Percentiles rank a stretch among this genome's conserved stretches.
phyloP scores from a whole-genome alignment of 2,329 filamentous ascomycete species.

The Clonostachys byssicola region DNA sequence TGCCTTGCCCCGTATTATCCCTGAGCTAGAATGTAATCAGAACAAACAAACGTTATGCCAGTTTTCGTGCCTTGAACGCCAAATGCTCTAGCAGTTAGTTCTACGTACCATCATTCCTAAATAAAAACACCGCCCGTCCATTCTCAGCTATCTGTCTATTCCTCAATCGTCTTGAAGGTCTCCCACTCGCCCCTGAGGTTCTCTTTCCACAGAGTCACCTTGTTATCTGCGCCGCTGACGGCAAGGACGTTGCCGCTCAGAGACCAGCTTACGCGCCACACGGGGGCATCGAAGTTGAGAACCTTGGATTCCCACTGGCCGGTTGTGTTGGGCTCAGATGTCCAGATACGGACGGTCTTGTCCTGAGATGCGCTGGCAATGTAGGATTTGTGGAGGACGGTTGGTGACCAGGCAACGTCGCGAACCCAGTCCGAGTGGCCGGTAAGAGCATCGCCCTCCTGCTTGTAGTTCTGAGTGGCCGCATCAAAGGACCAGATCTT shows the following conservation, averaged over 20 bases:
- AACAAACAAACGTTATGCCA: constrained; percentile 1
- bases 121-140: background rate
- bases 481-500: constrained; percentile 87
- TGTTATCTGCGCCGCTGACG: constrained; percentile 91
- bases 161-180: constrained; percentile 92
- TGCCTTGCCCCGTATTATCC: too few species aligned
- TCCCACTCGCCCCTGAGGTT: constrained; percentile 96
- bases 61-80: constrained; percentile 27
- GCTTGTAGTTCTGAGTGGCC: constrained; percentile 56
- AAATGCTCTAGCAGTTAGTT: constrained; percentile 13
- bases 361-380: constrained; percentile 95
- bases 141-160: constrained; percentile 42
- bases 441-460: constrained; percentile 59
- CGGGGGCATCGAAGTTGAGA: constrained; percentile 80
- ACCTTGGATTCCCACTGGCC: constrained; percentile 82
- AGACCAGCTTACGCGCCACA: constrained; percentile 98
- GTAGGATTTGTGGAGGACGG: constrained; percentile 91
- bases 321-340: constrained; percentile 57
- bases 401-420: constrained; percentile 95
- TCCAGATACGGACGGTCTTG: constrained; percentile 98
- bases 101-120: background rate
- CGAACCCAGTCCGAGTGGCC: constrained; percentile 97
- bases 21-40: constrained; percentile 1
- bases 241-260: constrained; percentile 94
- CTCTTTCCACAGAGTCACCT: constrained; percentile 98